Percentiles rank a stretch among this genome's conserved stretches.
Evolutionary conservation across 2,329 filamentous ascomycete genomes (phyloP).

Genomic region (Chaetomiaceae sp.): DNA sequence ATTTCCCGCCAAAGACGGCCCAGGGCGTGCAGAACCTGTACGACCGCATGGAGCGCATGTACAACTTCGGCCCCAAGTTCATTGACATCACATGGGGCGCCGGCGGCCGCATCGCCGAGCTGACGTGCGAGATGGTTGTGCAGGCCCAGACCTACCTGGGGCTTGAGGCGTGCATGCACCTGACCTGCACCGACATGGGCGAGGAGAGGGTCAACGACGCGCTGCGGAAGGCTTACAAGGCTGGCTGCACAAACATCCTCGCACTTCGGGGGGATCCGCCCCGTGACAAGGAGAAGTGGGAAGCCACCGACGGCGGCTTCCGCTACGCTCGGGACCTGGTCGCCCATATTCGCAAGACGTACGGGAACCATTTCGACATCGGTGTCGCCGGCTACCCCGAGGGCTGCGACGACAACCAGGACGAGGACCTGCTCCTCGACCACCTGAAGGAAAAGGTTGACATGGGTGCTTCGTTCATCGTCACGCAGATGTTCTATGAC

Average conservation of each 20-base stretch:
- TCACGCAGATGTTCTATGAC: constrained; percentile 99
- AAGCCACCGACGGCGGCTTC: constrained; percentile 78
- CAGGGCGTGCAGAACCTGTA: constrained; percentile 99
- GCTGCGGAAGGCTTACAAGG: constrained; percentile 80
- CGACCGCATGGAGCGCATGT: constrained; percentile 99
- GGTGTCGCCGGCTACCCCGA: constrained; percentile 96
- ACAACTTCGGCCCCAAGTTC: constrained; percentile 86
- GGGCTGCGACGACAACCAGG: constrained; percentile 86
- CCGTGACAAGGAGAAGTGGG: constrained; percentile 89
- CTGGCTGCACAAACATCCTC: constrained; percentile 95
- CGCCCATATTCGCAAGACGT: constrained; percentile 66
- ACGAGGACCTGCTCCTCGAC: constrained; percentile 77
- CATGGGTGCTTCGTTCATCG: constrained; percentile 84
- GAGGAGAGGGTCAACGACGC: constrained; percentile 85
- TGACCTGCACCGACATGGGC: constrained; percentile 98
- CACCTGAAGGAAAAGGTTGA: constrained; percentile 98
- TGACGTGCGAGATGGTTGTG: constrained; percentile 96
- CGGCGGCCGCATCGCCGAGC: constrained; percentile 79
- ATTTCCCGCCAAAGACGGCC: constrained; percentile 96
- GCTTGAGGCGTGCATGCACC: constrained; percentile 96
- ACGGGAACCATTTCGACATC: constrained; percentile 91
- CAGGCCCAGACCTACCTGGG: constrained; percentile 94
- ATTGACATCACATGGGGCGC: constrained; percentile 99
- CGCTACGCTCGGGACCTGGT: constrained; percentile 86
- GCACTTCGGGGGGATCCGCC: constrained; percentile 91